Conservation (phyloP, 176 grass and related monocot genomes). For the Typha latifolia region DNA sequence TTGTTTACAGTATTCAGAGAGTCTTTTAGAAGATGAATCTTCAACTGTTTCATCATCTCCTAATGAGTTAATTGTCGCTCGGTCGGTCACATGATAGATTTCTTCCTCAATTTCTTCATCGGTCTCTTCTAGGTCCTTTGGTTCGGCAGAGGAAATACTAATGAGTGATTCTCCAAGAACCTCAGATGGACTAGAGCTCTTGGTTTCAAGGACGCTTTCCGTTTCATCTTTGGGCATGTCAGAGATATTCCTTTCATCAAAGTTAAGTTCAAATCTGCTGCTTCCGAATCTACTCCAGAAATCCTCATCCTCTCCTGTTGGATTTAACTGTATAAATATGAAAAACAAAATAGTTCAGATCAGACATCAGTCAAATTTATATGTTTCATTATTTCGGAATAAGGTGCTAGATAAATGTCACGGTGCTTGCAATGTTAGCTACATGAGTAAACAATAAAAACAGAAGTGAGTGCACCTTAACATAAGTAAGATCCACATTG, state of each 20-base stretch:
- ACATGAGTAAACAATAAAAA: neutral
- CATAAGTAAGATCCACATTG: slow-evolving; percentile 68
- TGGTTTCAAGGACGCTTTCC: neutral
- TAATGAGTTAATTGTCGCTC: neutral
- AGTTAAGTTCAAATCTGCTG: neutral
- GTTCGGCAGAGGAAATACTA: neutral
- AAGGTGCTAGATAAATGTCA: neutral
- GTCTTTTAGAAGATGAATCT: slow-evolving; percentile 19
- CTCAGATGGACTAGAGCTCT: neutral
- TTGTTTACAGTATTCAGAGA: slow-evolving; percentile 22
- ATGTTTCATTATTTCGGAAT: neutral
- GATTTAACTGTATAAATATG: neutral
- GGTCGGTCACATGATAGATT: neutral
- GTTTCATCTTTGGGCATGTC: neutral
- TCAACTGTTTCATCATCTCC: slow-evolving; percentile 7
- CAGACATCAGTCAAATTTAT: neutral
- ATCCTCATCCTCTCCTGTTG: slow-evolving; percentile 8
- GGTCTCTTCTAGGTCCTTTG: neutral
- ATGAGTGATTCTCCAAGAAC: neutral
- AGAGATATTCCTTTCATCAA: neutral
- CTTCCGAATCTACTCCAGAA: neutral
- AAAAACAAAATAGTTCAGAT: neutral
- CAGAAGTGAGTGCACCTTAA: slow-evolving; percentile 35
- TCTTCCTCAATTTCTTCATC: neutral
- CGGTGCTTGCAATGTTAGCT: neutral